A percentile compares a stretch with the other conserved stretches of the same genome.
phyloP scores from a whole-genome alignment of 306 rosid species.

The Cicer pinnatifidum region DNA sequence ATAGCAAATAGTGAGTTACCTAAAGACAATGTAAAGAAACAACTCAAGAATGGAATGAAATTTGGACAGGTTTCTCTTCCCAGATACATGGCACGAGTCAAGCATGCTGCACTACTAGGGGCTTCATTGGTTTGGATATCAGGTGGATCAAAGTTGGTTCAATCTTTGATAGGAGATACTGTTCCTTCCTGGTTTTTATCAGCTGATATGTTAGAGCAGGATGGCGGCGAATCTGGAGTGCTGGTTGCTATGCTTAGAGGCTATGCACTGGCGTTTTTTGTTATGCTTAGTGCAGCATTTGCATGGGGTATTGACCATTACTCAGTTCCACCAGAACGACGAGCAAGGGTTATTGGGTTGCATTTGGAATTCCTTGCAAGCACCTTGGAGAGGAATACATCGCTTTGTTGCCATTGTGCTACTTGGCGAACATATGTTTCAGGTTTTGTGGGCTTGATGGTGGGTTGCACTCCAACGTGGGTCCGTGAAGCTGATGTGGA shows the following conservation, averaged over 20 bases:
- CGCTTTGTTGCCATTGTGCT: constrained; percentile 66
- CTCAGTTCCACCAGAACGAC: constrained; percentile 54
- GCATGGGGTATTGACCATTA: constrained; percentile 76
- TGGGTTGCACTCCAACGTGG: constrained; percentile 69
- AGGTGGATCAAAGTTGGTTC: constrained; percentile 76
- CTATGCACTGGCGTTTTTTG: constrained; percentile 78
- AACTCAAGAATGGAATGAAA: constrained; percentile 64
- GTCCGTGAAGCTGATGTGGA: constrained; percentile 61
- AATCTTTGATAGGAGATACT: constrained; percentile 72
- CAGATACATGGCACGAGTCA: constrained; percentile 67
- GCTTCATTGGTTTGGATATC: constrained; percentile 88
- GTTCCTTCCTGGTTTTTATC: constrained; percentile 87
- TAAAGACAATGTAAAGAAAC: constrained; percentile 56
- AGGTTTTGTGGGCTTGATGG: constrained; percentile 76
- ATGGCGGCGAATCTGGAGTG: constrained; percentile 62
- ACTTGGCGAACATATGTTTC: constrained; percentile 77
- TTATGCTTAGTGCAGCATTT: constrained; percentile 70
- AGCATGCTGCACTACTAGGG: constrained; percentile 85
- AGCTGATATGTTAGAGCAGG: constrained; percentile 51
- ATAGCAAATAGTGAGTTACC: constrained; percentile 66
- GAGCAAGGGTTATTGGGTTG: constrained; percentile 59
- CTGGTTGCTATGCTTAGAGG: constrained; percentile 76
- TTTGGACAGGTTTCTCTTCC: constrained; percentile 76
- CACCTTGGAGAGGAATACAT: constrained; percentile 59
- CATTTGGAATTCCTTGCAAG: constrained; percentile 78